Conservation (phyloP, 108 stramenopile genomes). For the Skeletonema grethae region DNA sequence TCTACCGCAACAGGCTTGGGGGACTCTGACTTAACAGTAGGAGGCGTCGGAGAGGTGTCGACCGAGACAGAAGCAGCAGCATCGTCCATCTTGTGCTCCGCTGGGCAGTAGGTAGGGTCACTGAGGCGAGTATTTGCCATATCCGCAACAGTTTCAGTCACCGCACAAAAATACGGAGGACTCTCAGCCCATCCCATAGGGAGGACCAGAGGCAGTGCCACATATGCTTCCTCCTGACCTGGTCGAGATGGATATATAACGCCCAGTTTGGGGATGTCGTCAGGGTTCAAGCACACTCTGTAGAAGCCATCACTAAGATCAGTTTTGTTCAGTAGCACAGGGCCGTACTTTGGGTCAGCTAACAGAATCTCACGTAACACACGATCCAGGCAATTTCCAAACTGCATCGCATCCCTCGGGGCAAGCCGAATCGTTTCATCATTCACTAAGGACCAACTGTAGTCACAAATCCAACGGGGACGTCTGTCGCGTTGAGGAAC, state of each 20-base stretch:
- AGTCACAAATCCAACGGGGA: slow-evolving; percentile 29
- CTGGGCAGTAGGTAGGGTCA: neutral
- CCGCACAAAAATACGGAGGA: slow-evolving; percentile 45
- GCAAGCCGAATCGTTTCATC: slow-evolving; percentile 28
- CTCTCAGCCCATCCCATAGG: slow-evolving; percentile 48
- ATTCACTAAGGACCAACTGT: slow-evolving; percentile 32
- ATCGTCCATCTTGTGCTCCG: neutral
- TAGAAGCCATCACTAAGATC: slow-evolving; percentile 33
- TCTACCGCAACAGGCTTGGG: too few relatives aligned
- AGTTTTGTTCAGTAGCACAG: slow-evolving; percentile 18
- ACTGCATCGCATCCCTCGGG: slow-evolving; percentile 39
- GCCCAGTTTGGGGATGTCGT: slow-evolving; percentile 36
- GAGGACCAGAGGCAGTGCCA: slow-evolving; percentile 37
- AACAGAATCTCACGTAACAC: slow-evolving; percentile 22
- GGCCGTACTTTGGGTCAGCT: slow-evolving; percentile 7
- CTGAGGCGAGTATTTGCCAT: slow-evolving; percentile 1
- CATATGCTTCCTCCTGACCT: slow-evolving; percentile 2
- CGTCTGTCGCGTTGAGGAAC: slow-evolving; percentile 23
- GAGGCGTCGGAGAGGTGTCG: neutral
- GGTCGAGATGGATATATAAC: slow-evolving; percentile 9
- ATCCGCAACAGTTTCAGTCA: slow-evolving; percentile 52
- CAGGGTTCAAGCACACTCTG: slow-evolving; percentile 11
- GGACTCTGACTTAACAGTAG: too few relatives aligned
- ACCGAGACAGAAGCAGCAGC: neutral
- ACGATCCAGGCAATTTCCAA: slow-evolving; percentile 36